These are phyloP conservation scores for Candida sp. DNA, from an alignment of 1,139 yeast genomes.

Conservation along the genomic window DNA sequence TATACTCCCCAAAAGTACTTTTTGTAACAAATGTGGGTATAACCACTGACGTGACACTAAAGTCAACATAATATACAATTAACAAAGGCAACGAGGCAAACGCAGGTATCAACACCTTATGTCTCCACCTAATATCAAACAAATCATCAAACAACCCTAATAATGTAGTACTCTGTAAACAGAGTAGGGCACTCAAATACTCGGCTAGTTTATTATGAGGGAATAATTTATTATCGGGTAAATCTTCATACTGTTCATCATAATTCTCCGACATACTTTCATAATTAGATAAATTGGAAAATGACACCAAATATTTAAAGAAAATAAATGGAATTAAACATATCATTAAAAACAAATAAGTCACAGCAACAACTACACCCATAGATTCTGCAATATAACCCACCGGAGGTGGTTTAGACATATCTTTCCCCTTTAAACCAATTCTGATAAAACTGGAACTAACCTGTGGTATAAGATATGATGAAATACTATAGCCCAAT, in stretches of 20 bases:
- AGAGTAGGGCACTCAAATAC: conserved; percentile 78
- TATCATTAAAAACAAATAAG: conserved; percentile 78
- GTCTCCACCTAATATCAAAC: conserved; percentile 96
- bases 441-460: conserved; percentile 65
- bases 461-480: conserved; percentile 61
- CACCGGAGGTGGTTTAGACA: conserved; percentile 68
- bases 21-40: conserved; percentile 68
- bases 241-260: conserved; percentile 31
- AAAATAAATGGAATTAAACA: conserved; percentile 88
- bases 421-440: conserved; percentile 82
- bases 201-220: conserved; percentile 88
- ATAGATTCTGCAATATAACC: conserved; percentile 75
- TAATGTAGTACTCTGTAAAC: conserved; percentile 79
- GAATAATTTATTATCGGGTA: conserved; percentile 43
- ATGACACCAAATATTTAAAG: conserved; percentile 69
- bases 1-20: conserved; percentile 21
- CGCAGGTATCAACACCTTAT: conserved; percentile 93
- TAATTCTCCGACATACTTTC: conserved; percentile 30
- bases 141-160: conserved; percentile 93
- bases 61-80: conserved; percentile 90
- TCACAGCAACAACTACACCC: conserved; percentile 84
- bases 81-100: conserved; percentile 89
- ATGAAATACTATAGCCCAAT: conserved; percentile 61
- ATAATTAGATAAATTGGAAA: conserved; percentile 34
- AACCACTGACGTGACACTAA: conserved; percentile 87